Evolutionary conservation across 2,329 filamentous ascomycete genomes (phyloP), one percentile per base, ranked within the genome.

Genomic region (Penicillium sp.): DNA sequence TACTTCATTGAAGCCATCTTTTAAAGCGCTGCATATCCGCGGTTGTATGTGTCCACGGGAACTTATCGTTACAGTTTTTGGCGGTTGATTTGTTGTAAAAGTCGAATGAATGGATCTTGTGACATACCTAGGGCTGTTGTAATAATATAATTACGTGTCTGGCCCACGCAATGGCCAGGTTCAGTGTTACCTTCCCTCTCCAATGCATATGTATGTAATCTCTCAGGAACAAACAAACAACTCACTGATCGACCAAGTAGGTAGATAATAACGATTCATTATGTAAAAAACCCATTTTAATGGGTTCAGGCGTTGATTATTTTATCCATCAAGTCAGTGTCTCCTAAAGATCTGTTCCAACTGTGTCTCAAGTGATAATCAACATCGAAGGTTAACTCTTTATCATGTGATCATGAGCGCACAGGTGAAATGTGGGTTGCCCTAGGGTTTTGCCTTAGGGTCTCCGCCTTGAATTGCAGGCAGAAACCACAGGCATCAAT

Each of bases 1-100:
- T 99, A 99, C 76, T 78, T 96, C 37, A 79, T 92, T 58, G 93
- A 97, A 75, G 88, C 89, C 14, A 78, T 92, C 53, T 86, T 83
- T 69, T 79, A 72, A 64, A 56, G 40, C 49, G 35, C 37, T 45
- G 44, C 55, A 60, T 65, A 26, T 58, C 45, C 56, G 53, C 54
- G 56, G 47, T 54, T 38, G 39, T 40, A 56, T 53, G 39, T 35
- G 32, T 50, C 31, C 18, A 45, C 26, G 39, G 38, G 31, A 50
- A 18, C 26, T 47, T 18, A 42, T 55, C n/a, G 29, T 49, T 32
- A 32, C 34, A 53, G 26, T 57, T 57, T 50, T 55, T 49, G 61
- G 50, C 52, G 60, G 45, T 55, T 50, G 37, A 24, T 39, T 38
- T 52, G 34, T 45, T 53, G 43, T 53, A 56, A 53, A 58, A 49